phyloP scores from a whole-genome alignment of 2,329 filamentous ascomycete genomes.

The Botrytis aclada region DNA sequence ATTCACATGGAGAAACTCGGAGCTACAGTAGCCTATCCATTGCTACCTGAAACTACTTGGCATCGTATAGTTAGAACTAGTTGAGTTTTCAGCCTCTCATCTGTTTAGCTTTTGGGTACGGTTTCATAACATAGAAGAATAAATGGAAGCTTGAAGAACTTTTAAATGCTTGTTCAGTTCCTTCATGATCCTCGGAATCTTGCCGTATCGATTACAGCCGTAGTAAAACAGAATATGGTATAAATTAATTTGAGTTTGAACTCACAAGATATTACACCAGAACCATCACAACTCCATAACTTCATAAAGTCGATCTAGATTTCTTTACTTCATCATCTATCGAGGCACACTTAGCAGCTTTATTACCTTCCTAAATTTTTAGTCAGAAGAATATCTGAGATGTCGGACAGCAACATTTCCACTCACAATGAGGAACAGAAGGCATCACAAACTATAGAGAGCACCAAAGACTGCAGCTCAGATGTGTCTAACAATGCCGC shows the following conservation, averaged over 20 bases:
- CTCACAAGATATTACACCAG: neutral
- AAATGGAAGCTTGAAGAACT: neutral
- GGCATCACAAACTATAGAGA: neutral
- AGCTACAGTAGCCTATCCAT: neutral
- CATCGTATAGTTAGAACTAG: neutral
- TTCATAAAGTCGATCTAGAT: neutral
- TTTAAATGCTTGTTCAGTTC: neutral
- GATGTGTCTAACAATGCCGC: too few relatives aligned
- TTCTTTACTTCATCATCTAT: too few relatives aligned
- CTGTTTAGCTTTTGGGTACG: neutral
- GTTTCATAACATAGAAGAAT: neutral
- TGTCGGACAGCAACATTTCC: neutral
- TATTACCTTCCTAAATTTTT: rapidly evolving
- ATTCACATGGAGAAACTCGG: neutral
- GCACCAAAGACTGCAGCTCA: neutral
- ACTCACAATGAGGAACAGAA: neutral
- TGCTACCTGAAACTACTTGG: neutral
- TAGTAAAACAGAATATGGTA: neutral
- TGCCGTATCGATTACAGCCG: neutral
- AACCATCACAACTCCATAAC: rapidly evolving
- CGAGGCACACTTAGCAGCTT: neutral
- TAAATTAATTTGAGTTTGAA: rapidly evolving
- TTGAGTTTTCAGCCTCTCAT: neutral
- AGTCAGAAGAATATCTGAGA: neutral
- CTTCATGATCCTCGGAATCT: neutral